phyloP scores from a whole-genome alignment of 2,329 filamentous ascomycete genomes.

The Fusarium bactridioides region DNA sequence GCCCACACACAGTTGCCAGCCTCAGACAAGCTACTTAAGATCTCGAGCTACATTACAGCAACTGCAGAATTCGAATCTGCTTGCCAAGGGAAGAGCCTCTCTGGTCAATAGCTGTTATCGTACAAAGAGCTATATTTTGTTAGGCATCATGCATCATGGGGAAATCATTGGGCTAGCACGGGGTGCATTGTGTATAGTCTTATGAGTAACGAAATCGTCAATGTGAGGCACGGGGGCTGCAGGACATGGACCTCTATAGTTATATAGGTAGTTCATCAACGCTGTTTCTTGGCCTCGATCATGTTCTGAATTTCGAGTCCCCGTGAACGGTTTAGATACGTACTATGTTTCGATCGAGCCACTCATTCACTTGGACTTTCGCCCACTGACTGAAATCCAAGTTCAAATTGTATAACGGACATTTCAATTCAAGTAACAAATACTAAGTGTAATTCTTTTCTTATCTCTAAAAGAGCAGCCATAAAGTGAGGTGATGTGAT shows the following conservation, averaged over 20 bases:
- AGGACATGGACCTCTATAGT: background rate
- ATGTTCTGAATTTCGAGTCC: background rate
- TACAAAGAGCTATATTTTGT: background rate
- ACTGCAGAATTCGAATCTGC: background rate
- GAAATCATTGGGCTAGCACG: background rate
- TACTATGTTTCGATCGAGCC: background rate
- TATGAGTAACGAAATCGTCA: background rate
- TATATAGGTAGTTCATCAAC: background rate
- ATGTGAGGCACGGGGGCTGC: background rate
- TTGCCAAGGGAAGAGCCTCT: background rate
- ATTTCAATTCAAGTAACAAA: slow-evolving; percentile 7
- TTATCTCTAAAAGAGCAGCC: background rate
- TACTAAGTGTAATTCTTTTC: slow-evolving; percentile 11
- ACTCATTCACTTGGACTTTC: background rate
- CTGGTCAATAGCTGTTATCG: background rate
- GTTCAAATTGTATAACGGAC: background rate
- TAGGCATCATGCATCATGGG: background rate
- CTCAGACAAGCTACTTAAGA: background rate
- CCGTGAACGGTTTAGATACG: background rate
- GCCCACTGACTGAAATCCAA: background rate
- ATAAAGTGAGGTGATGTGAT: background rate
- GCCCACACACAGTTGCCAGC: background rate
- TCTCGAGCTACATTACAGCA: background rate
- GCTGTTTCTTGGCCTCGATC: background rate
- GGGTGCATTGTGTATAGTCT: background rate